Conservation (phyloP, 2,329 filamentous ascomycete genomes). For the Cladosporium halotolerans region DNA sequence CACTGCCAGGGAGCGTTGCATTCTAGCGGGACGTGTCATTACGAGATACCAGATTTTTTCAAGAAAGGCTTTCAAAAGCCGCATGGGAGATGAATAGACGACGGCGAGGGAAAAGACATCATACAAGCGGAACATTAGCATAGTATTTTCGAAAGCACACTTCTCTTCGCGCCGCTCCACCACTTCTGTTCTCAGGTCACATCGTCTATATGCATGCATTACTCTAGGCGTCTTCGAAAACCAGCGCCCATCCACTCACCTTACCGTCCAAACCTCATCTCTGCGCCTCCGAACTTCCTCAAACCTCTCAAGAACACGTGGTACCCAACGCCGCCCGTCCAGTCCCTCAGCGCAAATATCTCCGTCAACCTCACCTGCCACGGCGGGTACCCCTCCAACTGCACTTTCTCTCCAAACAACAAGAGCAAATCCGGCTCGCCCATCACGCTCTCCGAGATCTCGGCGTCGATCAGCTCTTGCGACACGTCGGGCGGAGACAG, state of each 20-base stretch:
- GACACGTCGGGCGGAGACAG: slow-evolving; percentile 76
- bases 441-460: slow-evolving; percentile 73
- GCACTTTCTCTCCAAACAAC: slow-evolving; percentile 75
- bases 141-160: too few species aligned
- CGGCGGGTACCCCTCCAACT: slow-evolving; percentile 85
- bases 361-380: slow-evolving; percentile 95
- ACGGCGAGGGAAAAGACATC: too few species aligned
- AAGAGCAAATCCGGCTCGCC: slow-evolving; percentile 84
- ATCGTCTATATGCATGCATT: too few species aligned
- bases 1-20: too few species aligned
- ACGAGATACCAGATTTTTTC: too few species aligned
- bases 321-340: slow-evolving; percentile 66
- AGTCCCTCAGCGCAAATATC: slow-evolving; percentile 61
- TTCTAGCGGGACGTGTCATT: too few species aligned
- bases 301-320: slow-evolving; percentile 85
- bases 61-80: too few species aligned
- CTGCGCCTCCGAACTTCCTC: slow-evolving; percentile 75
- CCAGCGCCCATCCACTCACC: not conserved
- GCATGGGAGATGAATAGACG: too few species aligned
- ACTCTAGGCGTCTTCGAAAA: too few species aligned
- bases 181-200: too few species aligned
- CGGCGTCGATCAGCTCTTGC: slow-evolving; percentile 78
- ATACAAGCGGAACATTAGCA: too few species aligned
- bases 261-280: slow-evolving; percentile 73
- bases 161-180: too few species aligned